Conservation (phyloP, 2,329 filamentous ascomycete genomes). For the Tetracladium maxilliforme region DNA sequence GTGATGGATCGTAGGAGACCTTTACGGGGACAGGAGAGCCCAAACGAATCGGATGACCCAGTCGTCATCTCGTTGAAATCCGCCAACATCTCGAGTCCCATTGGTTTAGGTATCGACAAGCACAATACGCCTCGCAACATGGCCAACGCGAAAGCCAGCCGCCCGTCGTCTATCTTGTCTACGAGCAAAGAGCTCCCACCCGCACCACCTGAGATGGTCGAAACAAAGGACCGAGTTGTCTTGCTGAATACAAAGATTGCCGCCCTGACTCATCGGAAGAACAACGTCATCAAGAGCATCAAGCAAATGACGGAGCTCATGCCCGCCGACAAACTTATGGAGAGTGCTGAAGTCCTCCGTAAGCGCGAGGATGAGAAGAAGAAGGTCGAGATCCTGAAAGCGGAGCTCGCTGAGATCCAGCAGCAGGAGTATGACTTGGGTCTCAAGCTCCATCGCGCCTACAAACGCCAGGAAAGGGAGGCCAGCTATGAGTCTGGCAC, state of each 20-base stretch:
- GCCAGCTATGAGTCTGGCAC: constrained; percentile 49
- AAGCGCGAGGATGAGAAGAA: constrained; percentile 39
- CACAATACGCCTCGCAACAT: neutral
- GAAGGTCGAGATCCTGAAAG: constrained; percentile 51
- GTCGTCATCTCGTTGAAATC: too few relatives aligned
- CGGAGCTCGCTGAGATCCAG: constrained; percentile 58
- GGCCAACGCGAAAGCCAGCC: constrained; percentile 21
- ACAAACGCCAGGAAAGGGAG: constrained; percentile 60
- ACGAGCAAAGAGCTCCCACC: constrained; percentile 44
- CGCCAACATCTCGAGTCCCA: too few relatives aligned
- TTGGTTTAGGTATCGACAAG: too few relatives aligned
- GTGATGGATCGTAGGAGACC: neutral
- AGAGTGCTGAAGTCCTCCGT: constrained; percentile 35
- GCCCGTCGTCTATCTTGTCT: constrained; percentile 1
- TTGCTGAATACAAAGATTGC: constrained; percentile 51
- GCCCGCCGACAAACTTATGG: constrained; percentile 51
- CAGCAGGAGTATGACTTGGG: constrained; percentile 69
- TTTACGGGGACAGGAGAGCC: neutral
- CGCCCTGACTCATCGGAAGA: constrained; percentile 48
- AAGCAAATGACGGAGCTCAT: constrained; percentile 66
- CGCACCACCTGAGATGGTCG: constrained; percentile 43
- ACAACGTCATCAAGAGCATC: constrained; percentile 60
- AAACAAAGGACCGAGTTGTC: constrained; percentile 48
- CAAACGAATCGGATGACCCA: too few relatives aligned
- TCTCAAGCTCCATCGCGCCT: constrained; percentile 56